Conservation (phyloP, 2,329 filamentous ascomycete species). For the Mariannaea sp. region DNA sequence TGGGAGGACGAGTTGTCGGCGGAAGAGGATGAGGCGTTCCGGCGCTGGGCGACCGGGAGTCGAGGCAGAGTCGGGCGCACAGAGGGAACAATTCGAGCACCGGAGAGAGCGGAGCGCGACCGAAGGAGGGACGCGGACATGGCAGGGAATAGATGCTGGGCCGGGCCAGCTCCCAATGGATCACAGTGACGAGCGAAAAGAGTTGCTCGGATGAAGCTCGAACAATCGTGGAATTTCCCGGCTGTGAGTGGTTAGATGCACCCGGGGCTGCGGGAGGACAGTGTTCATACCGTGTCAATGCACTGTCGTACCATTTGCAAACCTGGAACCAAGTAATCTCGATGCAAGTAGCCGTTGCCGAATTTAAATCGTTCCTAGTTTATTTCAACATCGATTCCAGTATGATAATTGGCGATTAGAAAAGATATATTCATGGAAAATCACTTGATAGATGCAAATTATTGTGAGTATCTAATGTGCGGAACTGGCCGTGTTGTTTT, state of each 20-base stretch:
- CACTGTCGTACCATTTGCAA: constrained; percentile 22
- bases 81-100: constrained; percentile 26
- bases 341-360: neutral
- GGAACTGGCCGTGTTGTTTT: no score
- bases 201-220: constrained; percentile 36
- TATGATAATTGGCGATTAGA: neutral
- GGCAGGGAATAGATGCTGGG: constrained; percentile 34
- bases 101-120: constrained; percentile 30
- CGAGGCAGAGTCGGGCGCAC: constrained; percentile 28
- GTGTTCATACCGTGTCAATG: constrained; percentile 27
- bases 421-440: no score
- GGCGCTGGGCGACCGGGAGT: constrained; percentile 33
- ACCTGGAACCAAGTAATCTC: neutral
- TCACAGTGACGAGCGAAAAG: constrained; percentile 30
- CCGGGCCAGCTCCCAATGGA: constrained; percentile 40
- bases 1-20: constrained; percentile 36
- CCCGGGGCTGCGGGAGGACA: constrained; percentile 24
- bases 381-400: neutral
- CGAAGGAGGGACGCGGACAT: constrained; percentile 36
- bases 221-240: constrained; percentile 32
- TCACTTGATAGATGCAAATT: no score
- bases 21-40: constrained; percentile 43
- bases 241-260: constrained; percentile 21
- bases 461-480: no score
- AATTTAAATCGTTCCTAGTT: neutral